Percentiles rank a stretch among this genome's conserved stretches.
These are phyloP conservation scores for Gossypium arboreum DNA, from an alignment of 345 rosid species.

Conservation along the genomic window DNA sequence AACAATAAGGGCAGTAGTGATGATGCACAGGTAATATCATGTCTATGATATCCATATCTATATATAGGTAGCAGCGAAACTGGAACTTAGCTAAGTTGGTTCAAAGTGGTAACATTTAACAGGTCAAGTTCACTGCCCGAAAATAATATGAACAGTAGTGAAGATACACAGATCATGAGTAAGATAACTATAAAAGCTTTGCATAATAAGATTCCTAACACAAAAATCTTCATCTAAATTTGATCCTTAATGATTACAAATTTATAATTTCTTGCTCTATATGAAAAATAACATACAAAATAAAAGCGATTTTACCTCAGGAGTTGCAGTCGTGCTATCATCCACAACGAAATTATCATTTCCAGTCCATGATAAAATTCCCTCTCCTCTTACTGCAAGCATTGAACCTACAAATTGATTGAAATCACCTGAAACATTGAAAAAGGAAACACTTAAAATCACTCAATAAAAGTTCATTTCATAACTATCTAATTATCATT, in stretches of 20 bases:
- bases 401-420: constrained; percentile 43
- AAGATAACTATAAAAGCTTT: not conserved
- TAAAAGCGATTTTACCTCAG: constrained; percentile 48
- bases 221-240: not conserved
- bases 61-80: not conserved
- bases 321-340: constrained; percentile 41
- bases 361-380: constrained; percentile 60
- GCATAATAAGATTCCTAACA: not conserved
- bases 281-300: not conserved
- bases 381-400: constrained; percentile 72
- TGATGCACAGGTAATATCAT: not conserved
- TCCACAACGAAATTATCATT: constrained; percentile 66
- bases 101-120: not conserved
- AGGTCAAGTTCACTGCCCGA: not conserved
- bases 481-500: not conserved
- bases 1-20: too few species aligned
- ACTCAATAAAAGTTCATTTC: not conserved
- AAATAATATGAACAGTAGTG: too few species aligned
- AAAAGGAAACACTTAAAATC: not conserved
- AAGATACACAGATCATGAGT: not conserved
- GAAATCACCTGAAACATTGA: constrained; percentile 47
- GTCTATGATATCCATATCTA: not conserved
- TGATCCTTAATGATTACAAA: not conserved
- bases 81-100: not conserved
- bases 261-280: not conserved